Evolutionary conservation across 192 early-diverging fungal genomes (phyloP), one percentile per base, ranked within the genome.

Genomic region (Coemansia sp.): DNA sequence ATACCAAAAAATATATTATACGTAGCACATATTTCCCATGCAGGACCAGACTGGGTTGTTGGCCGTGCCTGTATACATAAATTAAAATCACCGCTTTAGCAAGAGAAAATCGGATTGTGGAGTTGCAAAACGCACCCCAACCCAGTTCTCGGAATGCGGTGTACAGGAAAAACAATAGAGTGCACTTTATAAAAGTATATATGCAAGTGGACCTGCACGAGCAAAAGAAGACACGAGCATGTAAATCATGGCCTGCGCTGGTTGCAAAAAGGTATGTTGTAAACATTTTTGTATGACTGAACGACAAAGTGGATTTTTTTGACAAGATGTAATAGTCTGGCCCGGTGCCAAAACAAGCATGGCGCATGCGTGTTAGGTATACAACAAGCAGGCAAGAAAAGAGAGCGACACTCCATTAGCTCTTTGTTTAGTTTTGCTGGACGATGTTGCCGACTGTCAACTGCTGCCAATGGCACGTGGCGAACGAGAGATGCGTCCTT

Each of bases 81-180:
- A 48, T 48, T 48, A 29, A 48, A 48, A 2, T 2, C 0, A 11
- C 22, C 24, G 9, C 24, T 48, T 22, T 43, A 32, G 29, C 39
- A 17, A 24, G 46, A 48, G 46, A 48, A 26, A 48, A 48, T 48
- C 46, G 24, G 46, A 48, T 48, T 48, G 46, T 48, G 24, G 24
- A 43, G 1, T n/a, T 7, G 29, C 29, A 32, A 32, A 2, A 32
- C 29, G 29, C n/a, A n/a, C 29, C 29, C 29, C 29, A 32, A 7
- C 29, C 29, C 29, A 32, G 7, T 32, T 32, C 29, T 7, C 29
- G 29, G 29, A 32, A 32, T 32, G 29, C 29, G 3, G 4, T 48
- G 14, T 27, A 12, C 46, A 29, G 26, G 19, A 15, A 5, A 48
- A 22, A 46, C 43, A n/a, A 43, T 43, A 43, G 18, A 24, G 14